Base-by-base conservation (phyloP, 2,329 filamentous ascomycete genomes). In the Reticulascus tulasneorum region DNA sequence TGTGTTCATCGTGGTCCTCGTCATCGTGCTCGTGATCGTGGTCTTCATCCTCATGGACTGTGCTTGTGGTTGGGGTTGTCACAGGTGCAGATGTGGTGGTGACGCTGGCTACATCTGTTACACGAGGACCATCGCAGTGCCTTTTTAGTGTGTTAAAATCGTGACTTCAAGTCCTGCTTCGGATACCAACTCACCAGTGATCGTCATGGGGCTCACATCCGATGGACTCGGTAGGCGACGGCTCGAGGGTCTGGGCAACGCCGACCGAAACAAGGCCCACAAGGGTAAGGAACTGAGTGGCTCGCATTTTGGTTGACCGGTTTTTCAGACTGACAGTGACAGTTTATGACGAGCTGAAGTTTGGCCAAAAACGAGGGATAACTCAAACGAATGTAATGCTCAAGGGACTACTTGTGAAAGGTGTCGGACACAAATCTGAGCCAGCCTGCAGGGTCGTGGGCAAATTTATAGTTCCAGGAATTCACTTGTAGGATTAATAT, bases 141-240 rank as follows among this genome's bases (percentile, higher is more conserved):
- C 37, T 35, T 23, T 40, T 23, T 18, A n/a, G 9, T 17, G 20
- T 4, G 23, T 36, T 23, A 27, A 22, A 7, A 12, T 9, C 9
- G 10, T n/a, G 15, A n/a, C 16, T 11, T 16, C 9, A 17, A 23
- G 8, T 15, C 6, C 7, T n/a, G 6, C 1, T 12, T 8, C 4
- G n/a, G 3, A 7, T 24, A 18, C 11, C 25, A 10, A 20, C 35
- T 16, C 44, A 50, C 57, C 59, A 66, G 50, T 66, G 63, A 43
- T 67, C 62, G 25, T 7, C 56, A 35, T 66, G 62, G 13, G 60
- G 45, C 28, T 58, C 50, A 37, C 62, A 67, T 13, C 56, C 56
- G 7, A 53, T 37, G 6, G 54, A 58, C 23, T 65, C 54, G 33
- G 56, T 62, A 4, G 59, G 56, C 26, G 54, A 57, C 7, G 58